Evolutionary conservation across 441 rosid genomes (phyloP), one percentile per base, ranked within the genome.

Genomic region (Mallotus japonicus): DNA sequence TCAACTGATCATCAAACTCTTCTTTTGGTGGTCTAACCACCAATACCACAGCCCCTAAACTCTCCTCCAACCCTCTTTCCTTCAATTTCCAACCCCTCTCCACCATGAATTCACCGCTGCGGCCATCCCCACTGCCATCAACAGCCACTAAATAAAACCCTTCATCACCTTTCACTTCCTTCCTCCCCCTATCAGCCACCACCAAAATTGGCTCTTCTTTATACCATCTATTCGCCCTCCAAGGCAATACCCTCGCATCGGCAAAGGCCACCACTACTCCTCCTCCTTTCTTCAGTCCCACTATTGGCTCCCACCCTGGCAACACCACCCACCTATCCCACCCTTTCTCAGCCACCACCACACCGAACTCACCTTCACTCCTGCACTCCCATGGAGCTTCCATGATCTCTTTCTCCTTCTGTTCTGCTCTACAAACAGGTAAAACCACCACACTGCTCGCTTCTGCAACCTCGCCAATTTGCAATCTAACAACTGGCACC

Each of bases 251-350:
- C 49, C 89, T 87, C 0, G 93, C 94, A 69, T 94, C 95, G 4
- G 81, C 55, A 73, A 92, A 92, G 0, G 93, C 77, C 74, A 94
- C 94, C 14, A 79, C 97, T 0, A 92, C 88, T 72, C 90, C 95
- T 28, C 92, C 95, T 28, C 92, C 95, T 17, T 72, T 67, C 13
- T 65, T 81, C 56, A 92, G 59, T 13, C 80, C 78, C 1, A 54
- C 73, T 13, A 90, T 40, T 0, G 88, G 88, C 22, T 73, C 81
- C 97, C 99, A 95, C 15, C 86, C 69, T 0, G 97, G 99, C 71
- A 95, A 74, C 28, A 88, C 97, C 74, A 87, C 92, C 99, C 99
- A 94, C 76, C 92, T 89, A 40, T 67, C 74, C 99, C 99, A 94
- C 15, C 81, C 94, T 75, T 87, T 89, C 75, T 92, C 97, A 0